Evolutionary conservation across 2,329 filamentous ascomycete species (phyloP).

Genomic region (Beauveria caledonica): DNA sequence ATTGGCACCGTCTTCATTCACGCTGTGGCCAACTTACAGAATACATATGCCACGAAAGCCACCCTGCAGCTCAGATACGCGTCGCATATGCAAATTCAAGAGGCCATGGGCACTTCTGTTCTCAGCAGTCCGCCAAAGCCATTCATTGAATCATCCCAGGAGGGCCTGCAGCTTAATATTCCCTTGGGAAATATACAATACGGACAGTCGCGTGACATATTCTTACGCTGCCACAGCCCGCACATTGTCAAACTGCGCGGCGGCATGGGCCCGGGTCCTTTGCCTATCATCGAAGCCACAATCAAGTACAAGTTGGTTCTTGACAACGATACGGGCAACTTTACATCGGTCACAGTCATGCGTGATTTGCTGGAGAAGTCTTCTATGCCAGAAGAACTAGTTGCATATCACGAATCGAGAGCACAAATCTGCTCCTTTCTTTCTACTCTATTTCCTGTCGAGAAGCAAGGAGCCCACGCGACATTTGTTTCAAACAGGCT

Average conservation of each 20-base stretch:
- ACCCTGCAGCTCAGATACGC: constrained; percentile 34
- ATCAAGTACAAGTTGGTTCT: constrained; percentile 18
- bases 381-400: not conserved
- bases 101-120: constrained; percentile 32
- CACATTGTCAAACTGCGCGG: not conserved
- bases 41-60: constrained; percentile 45
- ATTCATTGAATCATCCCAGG: constrained; percentile 8
- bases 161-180: constrained; percentile 27
- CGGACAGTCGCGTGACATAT: constrained; percentile 51
- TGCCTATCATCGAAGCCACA: constrained; percentile 12
- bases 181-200: constrained; percentile 47
- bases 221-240: constrained; percentile 28
- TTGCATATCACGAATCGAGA: constrained; percentile 42
- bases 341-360: not conserved
- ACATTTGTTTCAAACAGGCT: not conserved
- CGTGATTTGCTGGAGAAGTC: not conserved
- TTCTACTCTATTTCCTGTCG: constrained; percentile 33
- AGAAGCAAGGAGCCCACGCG: constrained; percentile 28
- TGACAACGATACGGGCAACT: not conserved
- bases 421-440: constrained; percentile 42
- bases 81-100: constrained; percentile 26
- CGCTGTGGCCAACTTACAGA: constrained; percentile 52
- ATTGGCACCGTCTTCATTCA: constrained; percentile 56
- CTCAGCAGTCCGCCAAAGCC: constrained; percentile 22
- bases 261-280: not conserved